phyloP scores from a whole-genome alignment of 2,329 filamentous ascomycete species.

The Aureobasidium vineae region DNA sequence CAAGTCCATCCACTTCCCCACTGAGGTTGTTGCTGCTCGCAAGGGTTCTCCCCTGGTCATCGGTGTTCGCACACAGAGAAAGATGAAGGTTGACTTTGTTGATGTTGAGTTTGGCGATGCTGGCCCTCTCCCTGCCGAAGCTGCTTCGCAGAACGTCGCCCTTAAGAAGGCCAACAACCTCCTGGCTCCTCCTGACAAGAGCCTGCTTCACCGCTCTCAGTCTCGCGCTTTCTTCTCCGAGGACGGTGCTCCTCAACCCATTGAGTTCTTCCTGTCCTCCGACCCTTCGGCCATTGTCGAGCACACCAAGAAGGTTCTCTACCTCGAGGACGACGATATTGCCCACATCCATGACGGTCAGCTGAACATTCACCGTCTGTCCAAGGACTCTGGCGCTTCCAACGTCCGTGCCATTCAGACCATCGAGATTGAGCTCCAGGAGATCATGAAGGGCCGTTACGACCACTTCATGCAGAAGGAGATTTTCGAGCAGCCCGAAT shows the following conservation, averaged over 20 bases:
- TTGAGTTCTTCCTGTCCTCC: constrained; percentile 98
- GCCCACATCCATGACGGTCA: constrained; percentile 99
- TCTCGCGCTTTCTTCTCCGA: constrained; percentile 98
- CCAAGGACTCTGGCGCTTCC: constrained; percentile 93
- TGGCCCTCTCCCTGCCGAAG: constrained; percentile 83
- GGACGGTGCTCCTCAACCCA: constrained; percentile 95
- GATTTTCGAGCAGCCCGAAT: constrained; percentile 99
- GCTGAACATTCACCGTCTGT: constrained; percentile 96
- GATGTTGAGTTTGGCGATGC: constrained; percentile 97
- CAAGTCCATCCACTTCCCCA: constrained; percentile 98
- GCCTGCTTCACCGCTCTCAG: constrained; percentile 94
- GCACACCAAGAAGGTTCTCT: constrained; percentile 99
- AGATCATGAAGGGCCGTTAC: constrained; percentile 99
- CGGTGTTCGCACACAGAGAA: constrained; percentile 93
- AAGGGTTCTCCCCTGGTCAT: constrained; percentile 98
- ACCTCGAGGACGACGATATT: constrained; percentile 99
- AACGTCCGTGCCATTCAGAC: constrained; percentile 99
- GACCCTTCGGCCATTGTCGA: constrained; percentile 98
- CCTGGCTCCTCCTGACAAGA: constrained; percentile 93
- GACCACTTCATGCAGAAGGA: constrained; percentile 99
- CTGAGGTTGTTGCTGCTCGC: constrained; percentile 95
- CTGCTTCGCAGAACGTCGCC: constrained; percentile 92
- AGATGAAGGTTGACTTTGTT: constrained; percentile 99
- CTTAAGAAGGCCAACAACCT: constrained; percentile 74
- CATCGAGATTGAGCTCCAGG: constrained; percentile 96